A percentile compares a stretch with the other conserved stretches of the same genome.
These are phyloP conservation scores for Puccinia polysora DNA, from an alignment of 1,284 basidiomycete species.

Conservation along the genomic window DNA sequence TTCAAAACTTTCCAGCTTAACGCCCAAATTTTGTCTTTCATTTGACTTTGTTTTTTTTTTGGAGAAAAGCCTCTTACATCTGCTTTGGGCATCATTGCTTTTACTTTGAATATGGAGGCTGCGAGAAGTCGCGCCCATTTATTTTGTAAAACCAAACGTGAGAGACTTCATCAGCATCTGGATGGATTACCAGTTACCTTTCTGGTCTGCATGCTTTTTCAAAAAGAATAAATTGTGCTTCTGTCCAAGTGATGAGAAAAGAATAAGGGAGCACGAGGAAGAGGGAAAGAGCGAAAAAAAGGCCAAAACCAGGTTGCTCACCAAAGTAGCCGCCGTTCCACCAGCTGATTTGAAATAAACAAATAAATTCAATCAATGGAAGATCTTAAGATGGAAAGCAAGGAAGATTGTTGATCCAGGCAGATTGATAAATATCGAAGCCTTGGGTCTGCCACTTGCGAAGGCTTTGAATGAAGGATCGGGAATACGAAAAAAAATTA, in stretches of 20 bases:
- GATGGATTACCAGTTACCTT: too few relatives aligned
- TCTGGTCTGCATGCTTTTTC: too few relatives aligned
- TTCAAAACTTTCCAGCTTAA: too few relatives aligned
- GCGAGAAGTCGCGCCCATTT: too few relatives aligned
- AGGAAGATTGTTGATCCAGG: too few relatives aligned
- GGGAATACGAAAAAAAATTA: background rate
- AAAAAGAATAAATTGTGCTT: constrained; percentile 45
- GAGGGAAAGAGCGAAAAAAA: constrained; percentile 23
- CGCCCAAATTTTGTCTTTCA: constrained; percentile 15
- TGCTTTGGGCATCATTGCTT: constrained; percentile 37
- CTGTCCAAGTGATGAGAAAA: constrained; percentile 84
- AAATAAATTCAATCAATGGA: background rate
- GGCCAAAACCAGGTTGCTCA: constrained; percentile 24
- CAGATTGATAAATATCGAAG: too few relatives aligned
- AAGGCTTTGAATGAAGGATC: constrained; percentile 35
- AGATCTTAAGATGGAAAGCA: background rate
- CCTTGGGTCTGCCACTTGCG: too few relatives aligned
- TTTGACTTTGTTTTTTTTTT: background rate
- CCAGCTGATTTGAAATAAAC: constrained; percentile 8
- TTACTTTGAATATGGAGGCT: constrained; percentile 2
- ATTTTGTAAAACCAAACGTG: too few relatives aligned
- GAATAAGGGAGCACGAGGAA: constrained; percentile 56
- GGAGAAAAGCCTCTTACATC: constrained; percentile 22
- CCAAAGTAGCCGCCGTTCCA: constrained; percentile 85
- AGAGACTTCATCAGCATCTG: too few relatives aligned